A percentile compares a stretch with the other conserved stretches of the same genome.
Conservation (phyloP, 1,284 basidiomycete genomes). For the Melampsora larici-populina region DNA sequence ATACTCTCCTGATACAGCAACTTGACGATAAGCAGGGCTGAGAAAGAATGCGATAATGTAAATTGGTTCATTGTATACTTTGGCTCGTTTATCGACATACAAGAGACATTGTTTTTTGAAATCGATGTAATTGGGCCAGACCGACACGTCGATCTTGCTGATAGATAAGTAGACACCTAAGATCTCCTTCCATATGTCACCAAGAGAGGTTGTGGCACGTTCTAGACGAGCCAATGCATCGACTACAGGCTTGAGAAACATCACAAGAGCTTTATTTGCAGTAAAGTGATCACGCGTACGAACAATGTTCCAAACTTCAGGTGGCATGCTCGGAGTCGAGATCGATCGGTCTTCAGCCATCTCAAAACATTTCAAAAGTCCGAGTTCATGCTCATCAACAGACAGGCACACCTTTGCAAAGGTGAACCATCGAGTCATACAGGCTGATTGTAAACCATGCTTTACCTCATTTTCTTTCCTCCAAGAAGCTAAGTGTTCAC, state of each 20-base stretch:
- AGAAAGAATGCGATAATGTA: background rate
- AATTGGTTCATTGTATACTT: background rate
- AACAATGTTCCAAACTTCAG: background rate
- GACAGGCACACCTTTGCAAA: slow-evolving; percentile 10
- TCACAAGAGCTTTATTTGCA: slow-evolving; percentile 16
- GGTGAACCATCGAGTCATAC: background rate
- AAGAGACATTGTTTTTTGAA: background rate
- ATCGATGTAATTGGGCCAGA: background rate
- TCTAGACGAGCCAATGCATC: background rate
- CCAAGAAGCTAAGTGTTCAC: slow-evolving; percentile 12
- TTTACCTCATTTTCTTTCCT: slow-evolving; percentile 13
- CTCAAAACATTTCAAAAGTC: slow-evolving; percentile 11
- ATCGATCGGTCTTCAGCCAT: background rate
- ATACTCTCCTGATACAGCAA: background rate
- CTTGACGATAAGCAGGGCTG: background rate
- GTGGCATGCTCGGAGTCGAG: slow-evolving; percentile 6
- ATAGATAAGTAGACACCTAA: background rate
- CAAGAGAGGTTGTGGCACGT: background rate
- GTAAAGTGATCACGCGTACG: slow-evolving; percentile 22
- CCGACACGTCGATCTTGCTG: background rate
- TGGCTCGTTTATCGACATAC: background rate
- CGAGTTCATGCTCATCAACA: slow-evolving; percentile 2
- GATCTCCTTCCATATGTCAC: slow-evolving; percentile 10
- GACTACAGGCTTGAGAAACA: background rate
- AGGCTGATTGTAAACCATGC: background rate